These are phyloP conservation scores for Vanilla planifolia DNA, from an alignment of 106 monocot species.

Conservation along the genomic window DNA sequence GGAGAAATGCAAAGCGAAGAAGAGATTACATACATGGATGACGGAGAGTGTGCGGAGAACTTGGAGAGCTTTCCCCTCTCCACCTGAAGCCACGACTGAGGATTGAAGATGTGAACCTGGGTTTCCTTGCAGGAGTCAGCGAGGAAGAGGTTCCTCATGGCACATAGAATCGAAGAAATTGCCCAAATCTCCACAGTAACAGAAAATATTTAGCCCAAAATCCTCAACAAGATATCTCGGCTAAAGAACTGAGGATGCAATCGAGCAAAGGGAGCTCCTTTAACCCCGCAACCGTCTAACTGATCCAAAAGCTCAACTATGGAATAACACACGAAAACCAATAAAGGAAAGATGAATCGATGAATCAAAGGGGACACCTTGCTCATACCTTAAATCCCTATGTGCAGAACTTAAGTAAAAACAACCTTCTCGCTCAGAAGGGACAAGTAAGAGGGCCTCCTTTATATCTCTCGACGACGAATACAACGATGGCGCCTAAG, in stretches of 20 bases:
- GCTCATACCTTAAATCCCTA: background rate
- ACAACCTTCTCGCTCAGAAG: background rate
- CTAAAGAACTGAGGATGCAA: too few species aligned
- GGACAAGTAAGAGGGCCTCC: background rate
- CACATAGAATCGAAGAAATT: slow-evolving; percentile 48
- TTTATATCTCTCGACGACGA: background rate
- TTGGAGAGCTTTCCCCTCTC: slow-evolving; percentile 93
- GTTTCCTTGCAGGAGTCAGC: slow-evolving; percentile 82
- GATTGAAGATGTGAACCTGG: slow-evolving; percentile 85
- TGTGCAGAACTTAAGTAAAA: background rate
- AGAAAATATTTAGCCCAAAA: slow-evolving; percentile 11
- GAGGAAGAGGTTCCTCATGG: slow-evolving; percentile 84
- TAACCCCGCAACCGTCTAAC: background rate
- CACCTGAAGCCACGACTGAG: slow-evolving; percentile 98
- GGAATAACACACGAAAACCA: background rate
- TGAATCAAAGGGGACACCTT: background rate
- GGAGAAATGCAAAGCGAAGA: background rate
- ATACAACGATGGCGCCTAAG: too few species aligned
- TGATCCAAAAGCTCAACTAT: background rate
- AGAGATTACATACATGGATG: slow-evolving; percentile 73
- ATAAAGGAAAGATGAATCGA: background rate
- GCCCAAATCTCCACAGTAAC: slow-evolving; percentile 89
- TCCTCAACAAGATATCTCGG: background rate
- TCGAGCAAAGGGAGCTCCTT: background rate
- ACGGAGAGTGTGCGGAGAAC: slow-evolving; percentile 48